Conservation (phyloP, 495 filamentous ascomycete species). For the Penicillium crystallinum region DNA sequence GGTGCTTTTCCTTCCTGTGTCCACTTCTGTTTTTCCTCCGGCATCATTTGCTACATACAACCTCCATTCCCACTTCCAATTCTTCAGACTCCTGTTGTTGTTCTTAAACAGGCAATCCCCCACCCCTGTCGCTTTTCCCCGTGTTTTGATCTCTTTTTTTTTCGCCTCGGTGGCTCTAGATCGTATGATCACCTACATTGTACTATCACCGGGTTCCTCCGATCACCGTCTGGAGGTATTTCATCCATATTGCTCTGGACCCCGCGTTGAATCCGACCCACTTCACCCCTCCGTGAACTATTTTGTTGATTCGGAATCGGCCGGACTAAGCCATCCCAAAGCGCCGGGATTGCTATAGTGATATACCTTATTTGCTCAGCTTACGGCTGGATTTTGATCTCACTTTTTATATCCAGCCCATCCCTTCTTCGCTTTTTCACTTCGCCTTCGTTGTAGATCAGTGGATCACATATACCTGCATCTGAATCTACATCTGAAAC, state of each 20-base stretch:
- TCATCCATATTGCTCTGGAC: background rate
- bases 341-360: background rate
- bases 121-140: background rate
- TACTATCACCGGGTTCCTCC: background rate
- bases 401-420: background rate
- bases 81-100: background rate
- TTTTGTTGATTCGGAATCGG: background rate
- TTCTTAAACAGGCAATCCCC: constrained; percentile 4
- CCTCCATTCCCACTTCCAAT: background rate
- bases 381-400: background rate
- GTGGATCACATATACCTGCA: background rate
- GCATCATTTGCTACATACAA: too few relatives aligned
- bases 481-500: background rate
- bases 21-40: background rate
- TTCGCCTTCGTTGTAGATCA: background rate
- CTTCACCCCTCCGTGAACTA: background rate
- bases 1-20: background rate
- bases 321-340: background rate
- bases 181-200: background rate
- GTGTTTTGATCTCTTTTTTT: background rate
- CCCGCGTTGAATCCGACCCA: constrained; percentile 1
- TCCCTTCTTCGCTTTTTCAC: background rate
- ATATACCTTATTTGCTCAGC: constrained; percentile 1
- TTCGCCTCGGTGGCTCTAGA: background rate
- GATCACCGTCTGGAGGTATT: background rate